Percentiles rank a stretch among this genome's conserved stretches.
Conservation (phyloP, 768 basidiomycete species). For the Phylloporus sp. region DNA sequence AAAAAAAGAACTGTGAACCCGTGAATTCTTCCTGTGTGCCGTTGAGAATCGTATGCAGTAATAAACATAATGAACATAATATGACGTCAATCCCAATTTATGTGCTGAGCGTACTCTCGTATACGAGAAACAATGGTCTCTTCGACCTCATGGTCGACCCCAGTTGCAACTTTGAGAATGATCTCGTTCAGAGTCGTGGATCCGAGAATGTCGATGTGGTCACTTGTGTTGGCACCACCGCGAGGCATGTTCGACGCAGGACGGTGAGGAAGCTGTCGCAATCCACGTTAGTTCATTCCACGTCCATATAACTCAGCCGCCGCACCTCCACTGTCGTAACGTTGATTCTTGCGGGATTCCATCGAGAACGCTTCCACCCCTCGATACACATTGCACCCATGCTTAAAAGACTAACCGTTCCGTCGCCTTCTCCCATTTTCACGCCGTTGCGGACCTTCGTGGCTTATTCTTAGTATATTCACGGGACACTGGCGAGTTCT, state of each 20-base stretch:
- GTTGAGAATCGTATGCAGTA: neutral
- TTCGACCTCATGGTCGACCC: conserved; percentile 65
- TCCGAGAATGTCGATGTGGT: conserved; percentile 84
- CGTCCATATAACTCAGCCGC: conserved; percentile 1
- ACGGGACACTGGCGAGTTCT: neutral
- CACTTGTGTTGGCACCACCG: conserved; percentile 88
- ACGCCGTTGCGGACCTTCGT: conserved; percentile 72
- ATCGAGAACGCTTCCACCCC: conserved; percentile 83
- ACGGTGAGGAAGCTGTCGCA: conserved; percentile 69
- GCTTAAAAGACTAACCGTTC: conserved; percentile 81
- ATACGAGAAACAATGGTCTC: conserved; percentile 75
- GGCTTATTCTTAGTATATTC: neutral
- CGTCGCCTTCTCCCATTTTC: conserved; percentile 92
- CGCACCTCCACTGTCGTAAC: conserved; percentile 82
- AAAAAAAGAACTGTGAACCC: neutral
- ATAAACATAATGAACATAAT: conserved; percentile 2
- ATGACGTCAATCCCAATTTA: conserved; percentile 66
- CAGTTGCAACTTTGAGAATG: conserved; percentile 86
- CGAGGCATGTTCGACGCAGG: conserved; percentile 70
- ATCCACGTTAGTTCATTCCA: conserved; percentile 2
- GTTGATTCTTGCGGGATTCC: conserved; percentile 90
- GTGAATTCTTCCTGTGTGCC: conserved; percentile 1
- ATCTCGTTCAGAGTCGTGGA: conserved; percentile 82
- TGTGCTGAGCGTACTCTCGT: conserved; percentile 62
- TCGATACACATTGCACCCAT: conserved; percentile 96